These are phyloP conservation scores for Desmodesmus armatus DNA, from an alignment of 139 green algal genomes.

Conservation along the genomic window DNA sequence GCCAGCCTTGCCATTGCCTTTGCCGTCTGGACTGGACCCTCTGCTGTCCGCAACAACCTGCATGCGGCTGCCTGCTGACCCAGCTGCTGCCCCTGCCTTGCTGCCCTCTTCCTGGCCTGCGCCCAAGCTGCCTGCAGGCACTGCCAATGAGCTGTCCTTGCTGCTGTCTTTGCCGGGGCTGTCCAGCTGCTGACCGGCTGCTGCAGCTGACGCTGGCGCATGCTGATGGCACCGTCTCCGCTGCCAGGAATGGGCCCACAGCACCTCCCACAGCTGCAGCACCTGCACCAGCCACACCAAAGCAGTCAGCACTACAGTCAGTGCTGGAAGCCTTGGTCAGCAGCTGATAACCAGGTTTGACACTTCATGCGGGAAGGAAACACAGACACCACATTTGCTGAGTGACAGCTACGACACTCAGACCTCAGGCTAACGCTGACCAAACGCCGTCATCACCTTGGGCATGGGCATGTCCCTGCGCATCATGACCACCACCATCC, in stretches of 20 bases:
- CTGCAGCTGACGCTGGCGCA: background rate
- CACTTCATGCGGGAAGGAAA: too few relatives aligned
- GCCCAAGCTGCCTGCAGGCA: background rate
- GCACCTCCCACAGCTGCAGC: constrained; percentile 69
- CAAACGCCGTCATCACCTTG: constrained; percentile 57
- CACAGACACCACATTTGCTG: background rate
- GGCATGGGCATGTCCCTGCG: constrained; percentile 77
- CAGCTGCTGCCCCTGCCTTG: background rate
- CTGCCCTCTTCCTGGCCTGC: background rate
- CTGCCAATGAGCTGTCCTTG: background rate
- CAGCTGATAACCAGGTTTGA: too few relatives aligned
- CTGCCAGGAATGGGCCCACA: constrained; percentile 63
- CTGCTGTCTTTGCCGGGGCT: background rate
- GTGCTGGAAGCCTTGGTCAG: too few relatives aligned
- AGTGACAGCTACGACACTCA: background rate
- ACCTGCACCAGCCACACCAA: constrained; percentile 40
- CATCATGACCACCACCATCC: constrained; percentile 86
- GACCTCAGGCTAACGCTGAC: background rate
- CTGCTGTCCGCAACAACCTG: background rate
- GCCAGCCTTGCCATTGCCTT: background rate
- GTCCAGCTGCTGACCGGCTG: background rate
- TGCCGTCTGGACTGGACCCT: background rate
- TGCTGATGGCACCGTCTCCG: background rate
- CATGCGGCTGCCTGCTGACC: constrained; percentile 1
- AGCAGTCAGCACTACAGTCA: too few relatives aligned